Conservation (phyloP, 2,329 filamentous ascomycete genomes). For the Aureobasidium sp. region DNA sequence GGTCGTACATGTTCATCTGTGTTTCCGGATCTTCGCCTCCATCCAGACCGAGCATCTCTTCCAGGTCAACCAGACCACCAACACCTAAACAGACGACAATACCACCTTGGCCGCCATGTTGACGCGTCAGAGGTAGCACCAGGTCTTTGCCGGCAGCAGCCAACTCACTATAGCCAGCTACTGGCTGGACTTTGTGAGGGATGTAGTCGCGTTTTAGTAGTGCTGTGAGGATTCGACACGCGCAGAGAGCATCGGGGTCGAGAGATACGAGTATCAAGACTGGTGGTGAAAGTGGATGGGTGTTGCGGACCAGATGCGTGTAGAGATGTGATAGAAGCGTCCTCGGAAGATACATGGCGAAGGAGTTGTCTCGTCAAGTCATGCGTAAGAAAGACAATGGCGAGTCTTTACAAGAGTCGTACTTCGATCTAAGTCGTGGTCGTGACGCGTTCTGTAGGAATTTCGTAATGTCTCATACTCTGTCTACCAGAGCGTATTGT, state of each 20-base stretch:
- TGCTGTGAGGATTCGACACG: constrained; percentile 84
- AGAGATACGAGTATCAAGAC: constrained; percentile 88
- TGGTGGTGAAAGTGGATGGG: constrained; percentile 83
- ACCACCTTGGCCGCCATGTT: constrained; percentile 75
- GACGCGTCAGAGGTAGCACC: constrained; percentile 78
- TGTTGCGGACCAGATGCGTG: constrained; percentile 74
- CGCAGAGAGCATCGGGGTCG: constrained; percentile 91
- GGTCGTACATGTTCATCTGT: constrained; percentile 43
- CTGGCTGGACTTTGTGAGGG: constrained; percentile 91
- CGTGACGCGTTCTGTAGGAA: constrained; percentile 10
- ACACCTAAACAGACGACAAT: constrained; percentile 89
- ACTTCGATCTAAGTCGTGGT: constrained; percentile 10
- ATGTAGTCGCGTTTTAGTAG: constrained; percentile 98
- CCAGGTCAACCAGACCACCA: constrained; percentile 83
- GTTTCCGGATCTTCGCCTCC: constrained; percentile 35
- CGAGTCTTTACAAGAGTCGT: neutral
- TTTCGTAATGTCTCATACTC: constrained; percentile 12
- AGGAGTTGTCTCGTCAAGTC: neutral
- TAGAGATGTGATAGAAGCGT: constrained; percentile 86
- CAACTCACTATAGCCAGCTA: constrained; percentile 87
- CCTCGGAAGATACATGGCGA: constrained; percentile 85
- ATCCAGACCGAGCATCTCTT: constrained; percentile 69
- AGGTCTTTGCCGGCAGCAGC: constrained; percentile 70
- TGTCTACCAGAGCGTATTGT: neutral
- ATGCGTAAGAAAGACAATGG: neutral